Conservation (phyloP, 73 alveolate species). For the Uronychia setigera region DNA sequence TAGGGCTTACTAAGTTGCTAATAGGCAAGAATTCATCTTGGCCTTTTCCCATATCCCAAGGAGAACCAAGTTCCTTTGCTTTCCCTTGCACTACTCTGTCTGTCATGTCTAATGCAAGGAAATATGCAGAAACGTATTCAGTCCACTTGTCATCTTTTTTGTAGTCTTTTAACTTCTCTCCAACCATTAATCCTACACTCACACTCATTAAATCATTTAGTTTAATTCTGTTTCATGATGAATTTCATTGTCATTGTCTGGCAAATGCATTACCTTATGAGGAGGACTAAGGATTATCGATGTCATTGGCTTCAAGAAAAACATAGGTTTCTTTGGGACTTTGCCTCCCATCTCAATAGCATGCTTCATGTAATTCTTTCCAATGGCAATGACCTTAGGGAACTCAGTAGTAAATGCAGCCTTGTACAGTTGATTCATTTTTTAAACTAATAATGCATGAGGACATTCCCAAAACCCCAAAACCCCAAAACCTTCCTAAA, state of each 20-base stretch:
- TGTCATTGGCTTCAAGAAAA: slow-evolving; percentile 66
- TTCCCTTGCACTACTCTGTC: slow-evolving; percentile 69
- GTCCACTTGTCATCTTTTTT: slow-evolving; percentile 57
- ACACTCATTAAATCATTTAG: slow-evolving; percentile 64
- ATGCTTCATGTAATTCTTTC: slow-evolving; percentile 77
- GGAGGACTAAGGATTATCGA: not conserved
- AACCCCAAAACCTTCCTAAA: slow-evolving; percentile 28
- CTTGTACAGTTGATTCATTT: slow-evolving; percentile 25
- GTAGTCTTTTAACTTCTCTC: slow-evolving; percentile 54
- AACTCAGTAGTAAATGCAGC: slow-evolving; percentile 28
- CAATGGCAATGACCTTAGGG: slow-evolving; percentile 75
- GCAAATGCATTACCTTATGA: slow-evolving; percentile 2
- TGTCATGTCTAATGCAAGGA: slow-evolving; percentile 78
- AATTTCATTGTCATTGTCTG: slow-evolving; percentile 50
- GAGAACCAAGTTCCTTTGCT: slow-evolving; percentile 68
- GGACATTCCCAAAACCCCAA: slow-evolving; percentile 18
- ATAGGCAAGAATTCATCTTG: slow-evolving; percentile 80
- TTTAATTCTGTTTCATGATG: slow-evolving; percentile 91
- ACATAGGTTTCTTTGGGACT: slow-evolving; percentile 69
- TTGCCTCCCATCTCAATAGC: slow-evolving; percentile 75
- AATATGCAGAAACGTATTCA: slow-evolving; percentile 79
- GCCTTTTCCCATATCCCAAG: slow-evolving; percentile 81
- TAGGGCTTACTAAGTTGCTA: slow-evolving; percentile 55
- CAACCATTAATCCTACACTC: slow-evolving; percentile 70
- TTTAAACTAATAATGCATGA: not conserved